Conservation (phyloP, 768 basidiomycete species). For the Mycena sanguinolenta region DNA sequence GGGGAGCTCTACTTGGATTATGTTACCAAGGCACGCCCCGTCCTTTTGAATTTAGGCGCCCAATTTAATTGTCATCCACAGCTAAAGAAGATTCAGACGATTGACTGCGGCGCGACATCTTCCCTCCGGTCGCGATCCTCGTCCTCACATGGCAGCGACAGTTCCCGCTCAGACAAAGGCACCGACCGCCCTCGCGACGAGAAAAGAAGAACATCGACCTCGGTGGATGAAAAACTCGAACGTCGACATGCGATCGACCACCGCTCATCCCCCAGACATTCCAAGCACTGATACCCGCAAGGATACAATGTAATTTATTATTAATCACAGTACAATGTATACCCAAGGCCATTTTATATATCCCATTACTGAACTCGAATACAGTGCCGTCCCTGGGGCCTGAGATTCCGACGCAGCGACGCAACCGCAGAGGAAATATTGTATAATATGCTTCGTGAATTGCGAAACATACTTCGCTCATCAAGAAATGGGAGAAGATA, state of each 20-base stretch:
- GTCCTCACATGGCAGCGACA: not conserved
- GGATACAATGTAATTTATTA: no score
- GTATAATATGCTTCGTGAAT: no score
- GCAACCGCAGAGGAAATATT: no score
- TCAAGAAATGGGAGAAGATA: no score
- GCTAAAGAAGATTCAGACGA: slow-evolving; percentile 14
- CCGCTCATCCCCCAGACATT: slow-evolving; percentile 8
- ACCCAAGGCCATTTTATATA: no score
- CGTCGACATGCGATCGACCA: slow-evolving; percentile 20
- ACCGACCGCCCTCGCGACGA: not conserved
- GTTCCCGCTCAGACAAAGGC: not conserved
- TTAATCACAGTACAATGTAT: not conserved
- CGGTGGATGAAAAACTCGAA: not conserved
- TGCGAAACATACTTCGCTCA: no score
- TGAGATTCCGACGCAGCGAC: no score
- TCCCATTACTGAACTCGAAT: no score
- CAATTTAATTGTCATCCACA: not conserved
- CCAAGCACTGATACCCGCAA: not conserved
- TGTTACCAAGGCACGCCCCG: slow-evolving; percentile 16
- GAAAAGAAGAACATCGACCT: not conserved
- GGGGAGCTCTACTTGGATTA: slow-evolving; percentile 20
- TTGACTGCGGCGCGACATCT: slow-evolving; percentile 18
- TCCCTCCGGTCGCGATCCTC: slow-evolving; percentile 10
- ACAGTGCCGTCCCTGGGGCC: no score
- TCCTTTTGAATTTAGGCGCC: not conserved